These are phyloP conservation scores for Picocystis sp. DNA, from an alignment of 163 green algal species.

Conservation along the genomic window DNA sequence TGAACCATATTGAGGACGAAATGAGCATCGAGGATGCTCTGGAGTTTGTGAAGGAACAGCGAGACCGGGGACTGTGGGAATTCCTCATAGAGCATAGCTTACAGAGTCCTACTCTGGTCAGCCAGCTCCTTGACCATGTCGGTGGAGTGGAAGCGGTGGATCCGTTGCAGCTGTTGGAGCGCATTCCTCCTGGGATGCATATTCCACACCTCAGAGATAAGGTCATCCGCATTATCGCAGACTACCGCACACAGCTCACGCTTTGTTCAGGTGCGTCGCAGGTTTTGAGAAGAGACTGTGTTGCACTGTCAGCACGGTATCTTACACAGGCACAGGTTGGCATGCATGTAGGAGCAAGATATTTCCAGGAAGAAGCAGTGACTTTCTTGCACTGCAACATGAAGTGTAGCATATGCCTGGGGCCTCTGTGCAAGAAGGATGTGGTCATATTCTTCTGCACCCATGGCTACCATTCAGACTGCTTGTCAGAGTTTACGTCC, in stretches of 20 bases:
- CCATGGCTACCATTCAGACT: too few relatives aligned
- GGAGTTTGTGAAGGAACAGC: constrained; percentile 64
- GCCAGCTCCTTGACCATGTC: constrained; percentile 68
- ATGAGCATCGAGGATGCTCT: constrained; percentile 42
- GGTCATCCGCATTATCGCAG: constrained; percentile 62
- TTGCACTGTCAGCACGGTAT: too few relatives aligned
- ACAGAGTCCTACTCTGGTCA: constrained; percentile 44
- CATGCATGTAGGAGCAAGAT: too few relatives aligned
- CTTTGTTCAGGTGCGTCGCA: too few relatives aligned
- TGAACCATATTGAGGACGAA: constrained; percentile 28
- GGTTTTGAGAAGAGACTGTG: too few relatives aligned
- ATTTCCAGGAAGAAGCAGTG: too few relatives aligned
- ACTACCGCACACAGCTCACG: constrained; percentile 41
- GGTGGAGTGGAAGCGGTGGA: constrained; percentile 55
- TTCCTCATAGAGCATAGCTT: constrained; percentile 61
- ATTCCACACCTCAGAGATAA: constrained; percentile 55
- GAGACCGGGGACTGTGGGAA: constrained; percentile 76
- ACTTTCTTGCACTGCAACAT: too few relatives aligned
- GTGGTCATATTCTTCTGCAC: too few relatives aligned
- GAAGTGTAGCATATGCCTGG: too few relatives aligned
- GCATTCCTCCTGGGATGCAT: constrained; percentile 54
- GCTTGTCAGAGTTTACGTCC: too few relatives aligned
- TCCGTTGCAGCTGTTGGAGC: constrained; percentile 58
- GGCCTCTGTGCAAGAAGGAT: too few relatives aligned
- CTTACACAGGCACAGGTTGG: too few relatives aligned